Evolutionary conservation across 2,329 filamentous ascomycete genomes (phyloP).

Genomic region (Calonectria pauciramosa): DNA sequence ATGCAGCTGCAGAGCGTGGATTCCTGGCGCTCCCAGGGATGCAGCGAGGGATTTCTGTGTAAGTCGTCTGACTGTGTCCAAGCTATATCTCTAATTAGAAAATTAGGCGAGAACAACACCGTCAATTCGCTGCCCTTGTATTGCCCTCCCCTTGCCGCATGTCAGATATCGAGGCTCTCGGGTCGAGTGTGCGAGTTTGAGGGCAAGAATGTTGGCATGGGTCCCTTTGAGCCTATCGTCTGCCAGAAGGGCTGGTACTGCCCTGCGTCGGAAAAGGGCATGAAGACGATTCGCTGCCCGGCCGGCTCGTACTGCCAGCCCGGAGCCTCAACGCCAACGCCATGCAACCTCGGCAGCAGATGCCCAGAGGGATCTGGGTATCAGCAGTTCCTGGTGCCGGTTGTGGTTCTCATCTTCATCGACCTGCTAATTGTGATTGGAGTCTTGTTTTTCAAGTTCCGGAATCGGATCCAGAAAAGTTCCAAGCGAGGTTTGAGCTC

Average conservation of each 20-base stretch:
- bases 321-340: slow-evolving; percentile 61
- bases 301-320: slow-evolving; percentile 65
- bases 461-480: slow-evolving; percentile 32
- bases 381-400: slow-evolving; percentile 59
- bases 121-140: slow-evolving; percentile 61
- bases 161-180: slow-evolving; percentile 53
- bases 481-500: slow-evolving; percentile 29
- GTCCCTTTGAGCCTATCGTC: slow-evolving; percentile 64
- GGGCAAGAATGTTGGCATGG: slow-evolving; percentile 57
- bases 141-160: slow-evolving; percentile 55
- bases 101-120: slow-evolving; percentile 58
- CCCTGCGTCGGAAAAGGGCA: slow-evolving; percentile 52
- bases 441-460: slow-evolving; percentile 38
- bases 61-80: slow-evolving; percentile 31
- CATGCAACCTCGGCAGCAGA: slow-evolving; percentile 59
- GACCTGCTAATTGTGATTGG: slow-evolving; percentile 57
- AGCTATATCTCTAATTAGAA: background rate
- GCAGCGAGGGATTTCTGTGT: slow-evolving; percentile 59
- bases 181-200: slow-evolving; percentile 50
- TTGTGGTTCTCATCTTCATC: slow-evolving; percentile 57
- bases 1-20: slow-evolving; percentile 55
- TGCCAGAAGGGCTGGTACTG: slow-evolving; percentile 66
- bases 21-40: slow-evolving; percentile 54
- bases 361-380: slow-evolving; percentile 60
- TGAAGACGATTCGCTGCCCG: slow-evolving; percentile 58